A percentile compares a stretch with the other conserved stretches of the same genome.
Evolutionary conservation across 495 filamentous ascomycete genomes (phyloP).

Genomic region (Penicillium argentinense): DNA sequence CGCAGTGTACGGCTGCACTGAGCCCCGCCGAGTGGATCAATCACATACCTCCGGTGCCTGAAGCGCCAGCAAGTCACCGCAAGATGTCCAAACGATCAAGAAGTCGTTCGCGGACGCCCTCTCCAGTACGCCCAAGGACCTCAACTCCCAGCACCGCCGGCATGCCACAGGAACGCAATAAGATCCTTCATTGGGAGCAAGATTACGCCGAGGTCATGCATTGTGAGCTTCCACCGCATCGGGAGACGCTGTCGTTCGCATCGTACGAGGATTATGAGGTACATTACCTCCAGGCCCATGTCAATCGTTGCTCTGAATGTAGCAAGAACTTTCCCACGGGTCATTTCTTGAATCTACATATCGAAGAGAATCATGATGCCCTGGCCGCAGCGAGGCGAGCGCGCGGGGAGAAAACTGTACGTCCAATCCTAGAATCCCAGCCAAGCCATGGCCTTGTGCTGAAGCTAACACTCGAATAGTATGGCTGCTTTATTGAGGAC

Average conservation of each 20-base stretch:
- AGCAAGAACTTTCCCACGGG: constrained; percentile 73
- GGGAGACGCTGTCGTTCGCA: constrained; percentile 63
- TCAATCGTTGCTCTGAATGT: constrained; percentile 82
- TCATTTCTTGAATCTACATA: constrained; percentile 77
- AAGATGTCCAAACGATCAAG: constrained; percentile 63
- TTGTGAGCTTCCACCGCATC: constrained; percentile 80
- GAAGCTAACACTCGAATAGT: constrained; percentile 45
- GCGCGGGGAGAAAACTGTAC: constrained; percentile 82
- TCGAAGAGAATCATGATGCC: constrained; percentile 89
- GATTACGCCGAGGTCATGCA: constrained; percentile 57
- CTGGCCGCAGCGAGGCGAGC: constrained; percentile 68
- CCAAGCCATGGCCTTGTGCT: not conserved
- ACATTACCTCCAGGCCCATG: constrained; percentile 79
- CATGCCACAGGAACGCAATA: constrained; percentile 23
- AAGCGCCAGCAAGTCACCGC: constrained; percentile 5
- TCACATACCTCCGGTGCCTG: constrained; percentile 8
- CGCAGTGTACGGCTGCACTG: constrained; percentile 5
- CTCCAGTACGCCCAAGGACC: constrained; percentile 23
- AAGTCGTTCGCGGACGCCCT: constrained; percentile 42
- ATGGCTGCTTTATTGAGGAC: constrained; percentile 82
- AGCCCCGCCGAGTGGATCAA: constrained; percentile 26
- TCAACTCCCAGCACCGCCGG: constrained; percentile 22
- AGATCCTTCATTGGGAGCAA: constrained; percentile 26
- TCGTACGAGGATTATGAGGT: constrained; percentile 82
- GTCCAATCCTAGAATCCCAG: not conserved